phyloP scores from a whole-genome alignment of 1,284 basidiomycete species.

The Coniferiporia sulphurascens region DNA sequence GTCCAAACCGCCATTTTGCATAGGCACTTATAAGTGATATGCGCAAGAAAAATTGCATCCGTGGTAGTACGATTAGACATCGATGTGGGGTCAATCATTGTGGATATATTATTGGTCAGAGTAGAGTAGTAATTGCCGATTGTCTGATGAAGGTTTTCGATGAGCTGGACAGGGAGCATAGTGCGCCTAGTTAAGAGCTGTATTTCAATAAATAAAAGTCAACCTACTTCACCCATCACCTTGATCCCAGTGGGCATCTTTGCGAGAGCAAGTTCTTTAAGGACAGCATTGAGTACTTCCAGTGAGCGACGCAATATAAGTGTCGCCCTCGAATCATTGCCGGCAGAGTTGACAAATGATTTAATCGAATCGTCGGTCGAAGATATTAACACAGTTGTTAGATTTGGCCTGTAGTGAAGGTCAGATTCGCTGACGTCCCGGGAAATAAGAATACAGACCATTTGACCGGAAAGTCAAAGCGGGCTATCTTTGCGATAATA shows the following conservation, averaged over 20 bases:
- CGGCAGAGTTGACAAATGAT: constrained; percentile 38
- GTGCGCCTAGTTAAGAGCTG: constrained; percentile 14
- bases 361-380: constrained; percentile 49
- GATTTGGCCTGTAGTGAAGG: constrained; percentile 46
- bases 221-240: constrained; percentile 53
- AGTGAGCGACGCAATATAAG: constrained; percentile 59
- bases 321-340: constrained; percentile 39
- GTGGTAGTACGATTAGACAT: constrained; percentile 35
- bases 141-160: constrained; percentile 44
- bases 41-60: constrained; percentile 55
- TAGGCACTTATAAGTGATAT: constrained; percentile 67
- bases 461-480: constrained; percentile 61
- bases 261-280: constrained; percentile 63
- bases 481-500: constrained; percentile 65
- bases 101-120: constrained; percentile 40
- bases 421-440: constrained; percentile 4
- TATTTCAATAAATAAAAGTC: neutral
- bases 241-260: constrained; percentile 65
- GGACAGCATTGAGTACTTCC: constrained; percentile 53
- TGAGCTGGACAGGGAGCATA: constrained; percentile 34
- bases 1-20: constrained; percentile 63
- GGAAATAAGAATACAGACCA: constrained; percentile 42
- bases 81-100: constrained; percentile 30
- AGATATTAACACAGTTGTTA: constrained; percentile 53
- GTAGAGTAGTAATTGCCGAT: constrained; percentile 57